Conservation (phyloP, 805 yeast genomes). For the Pichia occidentalis region DNA sequence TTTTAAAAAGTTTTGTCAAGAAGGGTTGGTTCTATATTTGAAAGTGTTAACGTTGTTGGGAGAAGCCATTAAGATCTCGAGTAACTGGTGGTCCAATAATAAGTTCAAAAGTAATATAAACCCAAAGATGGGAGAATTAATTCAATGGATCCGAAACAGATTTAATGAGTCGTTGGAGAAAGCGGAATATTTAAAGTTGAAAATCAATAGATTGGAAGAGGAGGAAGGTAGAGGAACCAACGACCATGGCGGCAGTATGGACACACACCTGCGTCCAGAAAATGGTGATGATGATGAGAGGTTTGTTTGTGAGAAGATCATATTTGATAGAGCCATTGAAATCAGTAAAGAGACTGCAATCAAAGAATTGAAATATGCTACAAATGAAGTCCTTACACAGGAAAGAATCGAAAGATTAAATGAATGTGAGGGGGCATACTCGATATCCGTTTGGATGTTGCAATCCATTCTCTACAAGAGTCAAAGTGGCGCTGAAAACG, state of each 20-base stretch:
- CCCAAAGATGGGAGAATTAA: constrained; percentile 35
- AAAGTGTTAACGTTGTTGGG: constrained; percentile 79
- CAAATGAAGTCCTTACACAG: background rate
- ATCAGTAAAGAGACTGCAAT: constrained; percentile 89
- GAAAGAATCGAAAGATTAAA: constrained; percentile 57
- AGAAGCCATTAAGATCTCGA: constrained; percentile 77
- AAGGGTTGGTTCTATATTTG: constrained; percentile 79
- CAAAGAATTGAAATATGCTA: constrained; percentile 52
- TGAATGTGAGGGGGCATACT: constrained; percentile 82
- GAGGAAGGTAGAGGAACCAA: constrained; percentile 4
- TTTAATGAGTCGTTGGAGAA: constrained; percentile 85
- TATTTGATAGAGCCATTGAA: constrained; percentile 90
- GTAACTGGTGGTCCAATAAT: constrained; percentile 80
- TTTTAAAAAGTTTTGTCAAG: constrained; percentile 60
- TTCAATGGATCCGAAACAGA: constrained; percentile 86
- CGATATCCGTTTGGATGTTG: constrained; percentile 93
- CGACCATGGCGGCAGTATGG: background rate
- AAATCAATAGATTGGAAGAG: constrained; percentile 47
- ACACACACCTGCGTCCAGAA: too few relatives aligned
- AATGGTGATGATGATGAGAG: constrained; percentile 12
- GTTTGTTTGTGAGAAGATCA: constrained; percentile 72
- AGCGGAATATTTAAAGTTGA: constrained; percentile 68
- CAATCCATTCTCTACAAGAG: constrained; percentile 65
- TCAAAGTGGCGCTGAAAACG: constrained; percentile 15
- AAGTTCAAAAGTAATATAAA: constrained; percentile 28